phyloP scores from a whole-genome alignment of 176 grass and related monocot genomes.

The Carex pumila region DNA sequence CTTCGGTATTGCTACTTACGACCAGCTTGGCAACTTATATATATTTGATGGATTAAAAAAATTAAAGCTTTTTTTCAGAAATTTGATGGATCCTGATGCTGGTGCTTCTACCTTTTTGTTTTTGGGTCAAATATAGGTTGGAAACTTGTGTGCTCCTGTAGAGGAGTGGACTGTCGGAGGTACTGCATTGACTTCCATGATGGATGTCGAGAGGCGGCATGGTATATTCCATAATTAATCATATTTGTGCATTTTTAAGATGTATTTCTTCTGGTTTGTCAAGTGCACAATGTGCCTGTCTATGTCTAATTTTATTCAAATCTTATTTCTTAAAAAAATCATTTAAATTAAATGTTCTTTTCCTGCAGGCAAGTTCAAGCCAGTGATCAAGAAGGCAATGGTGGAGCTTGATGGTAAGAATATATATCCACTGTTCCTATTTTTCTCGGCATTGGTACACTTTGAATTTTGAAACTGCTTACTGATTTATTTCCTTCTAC shows the following conservation, averaged over 20 bases:
- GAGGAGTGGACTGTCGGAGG: constrained; percentile 97
- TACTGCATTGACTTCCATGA: constrained; percentile 87
- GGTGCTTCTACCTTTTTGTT: background rate
- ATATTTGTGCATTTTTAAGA: background rate
- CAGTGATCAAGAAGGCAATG: constrained; percentile 99
- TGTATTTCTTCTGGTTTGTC: background rate
- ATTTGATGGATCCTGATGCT: background rate
- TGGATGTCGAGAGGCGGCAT: constrained; percentile 98
- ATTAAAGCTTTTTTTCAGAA: background rate
- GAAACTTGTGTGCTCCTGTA: constrained; percentile 77
- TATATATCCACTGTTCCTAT: background rate
- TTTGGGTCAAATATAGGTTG: constrained; percentile 42
- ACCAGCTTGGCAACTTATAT: constrained; percentile 5
- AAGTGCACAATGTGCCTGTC: background rate
- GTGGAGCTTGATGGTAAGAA: constrained; percentile 92
- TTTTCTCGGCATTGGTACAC: background rate
- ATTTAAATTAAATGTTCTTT: background rate
- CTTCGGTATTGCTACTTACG: constrained; percentile 47
- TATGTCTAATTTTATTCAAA: background rate
- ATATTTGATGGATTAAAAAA: background rate
- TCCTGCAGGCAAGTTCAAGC: constrained; percentile 81
- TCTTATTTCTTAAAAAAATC: background rate
- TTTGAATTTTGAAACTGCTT: background rate
- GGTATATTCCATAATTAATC: constrained; percentile 45
- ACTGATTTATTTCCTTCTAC: constrained; percentile 12